These are phyloP conservation scores for Achaetomiella virescens DNA, from an alignment of 495 filamentous ascomycete species.

Conservation along the genomic window DNA sequence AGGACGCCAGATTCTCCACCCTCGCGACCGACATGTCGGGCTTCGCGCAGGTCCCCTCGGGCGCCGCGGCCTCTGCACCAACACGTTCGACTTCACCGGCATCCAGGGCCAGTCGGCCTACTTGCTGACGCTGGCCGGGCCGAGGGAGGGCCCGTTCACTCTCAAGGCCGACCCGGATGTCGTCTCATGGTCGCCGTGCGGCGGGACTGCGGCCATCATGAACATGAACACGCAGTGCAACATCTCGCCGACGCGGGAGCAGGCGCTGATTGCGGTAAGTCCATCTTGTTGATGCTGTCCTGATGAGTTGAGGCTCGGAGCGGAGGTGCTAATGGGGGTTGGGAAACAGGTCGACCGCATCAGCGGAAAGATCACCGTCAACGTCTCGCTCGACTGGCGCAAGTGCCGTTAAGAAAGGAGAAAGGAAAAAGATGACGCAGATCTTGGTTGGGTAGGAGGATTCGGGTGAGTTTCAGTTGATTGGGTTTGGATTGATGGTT, in stretches of 20 bases:
- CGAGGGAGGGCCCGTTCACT: slow-evolving; percentile 16
- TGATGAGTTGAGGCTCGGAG: not conserved
- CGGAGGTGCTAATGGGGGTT: not conserved
- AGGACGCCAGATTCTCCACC: slow-evolving; percentile 10
- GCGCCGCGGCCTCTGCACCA: slow-evolving; percentile 20
- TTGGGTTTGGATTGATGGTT: too few relatives aligned
- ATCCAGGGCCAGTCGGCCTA: slow-evolving; percentile 9
- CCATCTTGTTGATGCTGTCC: not conserved
- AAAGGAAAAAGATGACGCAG: too few relatives aligned
- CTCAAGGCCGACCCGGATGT: slow-evolving; percentile 16
- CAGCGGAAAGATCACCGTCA: slow-evolving; percentile 23
- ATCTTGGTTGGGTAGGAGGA: too few relatives aligned
- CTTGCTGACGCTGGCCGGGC: slow-evolving; percentile 12
- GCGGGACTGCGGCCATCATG: slow-evolving; percentile 21
- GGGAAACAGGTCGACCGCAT: slow-evolving; percentile 21
- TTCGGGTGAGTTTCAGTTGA: too few relatives aligned
- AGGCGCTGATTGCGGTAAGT: slow-evolving; percentile 22
- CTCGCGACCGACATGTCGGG: slow-evolving; percentile 19
- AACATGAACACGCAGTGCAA: slow-evolving; percentile 29
- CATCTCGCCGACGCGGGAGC: slow-evolving; percentile 18
- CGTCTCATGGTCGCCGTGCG: slow-evolving; percentile 19
- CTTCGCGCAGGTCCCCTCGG: slow-evolving; percentile 22
- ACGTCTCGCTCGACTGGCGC: slow-evolving; percentile 20
- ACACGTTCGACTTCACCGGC: slow-evolving; percentile 24
- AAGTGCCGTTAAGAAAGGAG: slow-evolving; percentile 17